Base-by-base conservation (phyloP, 306 rosid genomes). In the Oemleria cerasiformis region DNA sequence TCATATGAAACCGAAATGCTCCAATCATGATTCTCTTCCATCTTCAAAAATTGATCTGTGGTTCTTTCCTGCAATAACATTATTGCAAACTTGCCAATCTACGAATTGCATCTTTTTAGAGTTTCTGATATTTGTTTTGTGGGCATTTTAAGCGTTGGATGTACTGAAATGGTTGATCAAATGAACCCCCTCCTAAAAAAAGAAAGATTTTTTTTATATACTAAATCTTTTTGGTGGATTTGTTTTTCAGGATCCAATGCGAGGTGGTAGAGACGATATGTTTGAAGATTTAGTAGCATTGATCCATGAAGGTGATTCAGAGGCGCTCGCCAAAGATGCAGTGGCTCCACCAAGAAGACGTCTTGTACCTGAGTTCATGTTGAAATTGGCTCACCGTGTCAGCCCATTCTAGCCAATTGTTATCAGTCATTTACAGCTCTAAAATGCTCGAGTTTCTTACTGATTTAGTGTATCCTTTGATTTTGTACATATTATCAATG, bases 331-430 rank as follows among this genome's bases (percentile, higher is more conserved):
- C 47, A 91, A 62, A 80, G 92, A 90, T 70, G 89, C 81, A 17
- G 71, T 17, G 44, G 96, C 94, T 84, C 94, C 89, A 53, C 91
- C 85, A 53, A 83, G 97, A 75, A 91, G 77, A 78, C 92, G 98
- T 53, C 97, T 93, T 40, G 96, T 93, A 17, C 98, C 97, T 2
- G 97, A 93, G 76, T 91, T 70, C 77, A 83, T 93, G 94, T 77
- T 93, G 84, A 84, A 83, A 53, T 77, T 93, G 79, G 98, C 98
- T 74, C 94, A 78, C 70, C 70, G 54, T 12, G 87, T 93, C 54
- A 93, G 98, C 81, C 98, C 97, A 38, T 93, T 93, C 82, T 93
- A 80, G 79, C 70, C 50, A 42, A 49, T 66, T 49, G 30, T 49
- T 70, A 63, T 53, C 40, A 50, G 1, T 57, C 74, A 70, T 58